A percentile compares a stretch with the other conserved stretches of the same genome.
These are phyloP conservation scores for Colletotrichum trifolii DNA, from an alignment of 2,329 filamentous ascomycete species.

Conservation along the genomic window DNA sequence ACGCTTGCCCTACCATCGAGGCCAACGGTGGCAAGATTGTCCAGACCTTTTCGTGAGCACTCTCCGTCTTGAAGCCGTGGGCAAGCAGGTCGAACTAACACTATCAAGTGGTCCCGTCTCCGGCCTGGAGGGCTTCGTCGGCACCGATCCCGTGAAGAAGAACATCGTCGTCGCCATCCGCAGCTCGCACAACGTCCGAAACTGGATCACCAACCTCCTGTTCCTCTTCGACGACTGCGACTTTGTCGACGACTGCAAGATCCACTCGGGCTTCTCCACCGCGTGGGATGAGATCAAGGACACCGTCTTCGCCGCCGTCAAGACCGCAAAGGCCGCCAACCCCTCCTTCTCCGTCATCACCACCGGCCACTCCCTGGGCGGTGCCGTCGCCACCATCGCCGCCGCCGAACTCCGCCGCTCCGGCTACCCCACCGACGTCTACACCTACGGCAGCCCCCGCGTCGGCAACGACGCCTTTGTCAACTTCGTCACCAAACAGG, in stretches of 20 bases:
- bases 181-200: slow-evolving; percentile 67
- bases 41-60: slow-evolving; percentile 48
- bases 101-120: slow-evolving; percentile 51
- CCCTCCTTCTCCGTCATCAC: slow-evolving; percentile 65
- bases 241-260: slow-evolving; percentile 58
- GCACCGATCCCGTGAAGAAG: slow-evolving; percentile 58
- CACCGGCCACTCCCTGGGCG: slow-evolving; percentile 78
- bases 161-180: slow-evolving; percentile 71
- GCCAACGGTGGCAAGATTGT: slow-evolving; percentile 56
- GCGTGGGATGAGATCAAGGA: slow-evolving; percentile 66
- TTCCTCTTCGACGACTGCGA: slow-evolving; percentile 47
- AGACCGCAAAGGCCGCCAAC: slow-evolving; percentile 54
- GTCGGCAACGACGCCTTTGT: slow-evolving; percentile 69
- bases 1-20: slow-evolving; percentile 57
- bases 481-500: slow-evolving; percentile 63
- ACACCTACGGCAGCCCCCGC: slow-evolving; percentile 75
- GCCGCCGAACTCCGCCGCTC: slow-evolving; percentile 64
- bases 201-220: slow-evolving; percentile 69
- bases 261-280: slow-evolving; percentile 69
- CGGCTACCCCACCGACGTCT: slow-evolving; percentile 64
- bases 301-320: slow-evolving; percentile 55
- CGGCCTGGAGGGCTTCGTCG: slow-evolving; percentile 63
- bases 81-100: slow-evolving; percentile 23
- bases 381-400: slow-evolving; percentile 70
- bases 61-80: slow-evolving; percentile 28